Evolutionary conservation across 164 flowering plant species (phyloP), one percentile per base, ranked within the genome.

Genomic region (Berberis vulgaris): DNA sequence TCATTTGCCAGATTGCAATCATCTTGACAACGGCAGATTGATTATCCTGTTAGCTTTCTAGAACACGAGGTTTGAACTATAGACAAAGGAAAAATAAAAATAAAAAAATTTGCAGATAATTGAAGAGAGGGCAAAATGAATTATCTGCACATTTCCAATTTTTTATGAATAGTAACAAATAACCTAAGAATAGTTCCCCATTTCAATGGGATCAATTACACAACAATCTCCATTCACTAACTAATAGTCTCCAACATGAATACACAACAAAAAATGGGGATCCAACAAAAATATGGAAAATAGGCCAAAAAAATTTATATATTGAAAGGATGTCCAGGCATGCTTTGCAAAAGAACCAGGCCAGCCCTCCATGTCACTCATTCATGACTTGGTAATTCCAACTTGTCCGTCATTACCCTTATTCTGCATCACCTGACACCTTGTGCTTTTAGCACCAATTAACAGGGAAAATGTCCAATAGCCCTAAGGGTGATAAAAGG

Each of bases 141-240:
- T 81, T 76, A 71, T 78, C 86, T 86, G 84, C 86, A 85, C 86
- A 85, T 78, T 81, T 73, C 66, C 73, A 80, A 78, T 79, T 70
- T 76, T 69, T 82, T 76, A 72, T 72, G 78, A 82, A 78, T 78
- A 26, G 80, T 71, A 76, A 78, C 69, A 75, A 82, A 80, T 69
- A 72, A 58, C 72, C 79, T 79, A 80, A 67, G 49, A 57, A 76
- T 43, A 62, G 70, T 62, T 77, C 72, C 67, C 77, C 75, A 71
- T 54, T 59, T 63, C 61, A 73, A 70, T 72, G 79, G 79, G 77
- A 74, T 61, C 77, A 56, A 75, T 74, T 78, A 74, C 70, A 77
- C 60, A 72, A 69, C 73, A 81, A 78, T 75, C 71, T 80, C 76
- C 79, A 72, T 63, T 45, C 67, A 71, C 76, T 68, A 65, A 69